Percentiles rank a stretch among this genome's conserved stretches.
phyloP scores from a whole-genome alignment of 1,284 basidiomycete species.

The Pseudozyma sp. region DNA sequence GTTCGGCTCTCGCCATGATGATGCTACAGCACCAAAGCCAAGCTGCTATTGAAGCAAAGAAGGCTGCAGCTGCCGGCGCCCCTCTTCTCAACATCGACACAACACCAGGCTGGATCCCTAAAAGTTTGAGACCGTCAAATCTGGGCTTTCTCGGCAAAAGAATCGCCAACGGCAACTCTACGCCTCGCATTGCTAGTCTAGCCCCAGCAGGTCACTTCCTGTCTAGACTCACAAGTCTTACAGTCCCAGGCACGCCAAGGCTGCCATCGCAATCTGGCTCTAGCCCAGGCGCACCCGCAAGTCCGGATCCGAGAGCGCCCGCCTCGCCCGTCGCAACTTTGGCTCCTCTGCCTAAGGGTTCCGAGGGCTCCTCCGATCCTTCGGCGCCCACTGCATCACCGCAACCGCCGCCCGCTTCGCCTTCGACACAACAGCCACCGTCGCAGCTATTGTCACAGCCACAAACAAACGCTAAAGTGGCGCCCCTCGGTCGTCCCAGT shows the following conservation, averaged over 20 bases:
- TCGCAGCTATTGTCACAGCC: neutral
- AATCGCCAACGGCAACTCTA: neutral
- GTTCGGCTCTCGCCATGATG: constrained; percentile 45
- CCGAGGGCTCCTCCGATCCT: constrained; percentile 1
- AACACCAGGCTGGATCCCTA: constrained; percentile 41
- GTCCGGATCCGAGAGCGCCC: constrained; percentile 16
- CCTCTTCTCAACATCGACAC: constrained; percentile 37
- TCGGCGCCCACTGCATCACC: constrained; percentile 10
- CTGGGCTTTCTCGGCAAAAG: constrained; percentile 26
- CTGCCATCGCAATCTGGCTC: constrained; percentile 7
- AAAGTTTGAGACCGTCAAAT: constrained; percentile 18
- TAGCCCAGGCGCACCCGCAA: constrained; percentile 9
- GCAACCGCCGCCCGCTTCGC: constrained; percentile 9
- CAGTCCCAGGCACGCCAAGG: constrained; percentile 37
- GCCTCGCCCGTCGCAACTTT: constrained; percentile 12
- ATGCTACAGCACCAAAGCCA: constrained; percentile 44
- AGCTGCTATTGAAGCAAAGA: constrained; percentile 17
- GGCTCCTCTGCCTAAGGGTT: constrained; percentile 11
- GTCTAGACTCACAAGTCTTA: constrained; percentile 52
- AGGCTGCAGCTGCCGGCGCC: constrained; percentile 4
- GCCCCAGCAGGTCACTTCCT: constrained; percentile 63
- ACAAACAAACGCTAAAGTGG: neutral
- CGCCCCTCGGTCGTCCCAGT: constrained; percentile 45
- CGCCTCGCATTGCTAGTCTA: constrained; percentile 49
- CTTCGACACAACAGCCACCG: constrained; percentile 1